These are phyloP conservation scores for Hyaloscypha bicolor DNA, from an alignment of 495 filamentous ascomycete genomes.

Conservation along the genomic window DNA sequence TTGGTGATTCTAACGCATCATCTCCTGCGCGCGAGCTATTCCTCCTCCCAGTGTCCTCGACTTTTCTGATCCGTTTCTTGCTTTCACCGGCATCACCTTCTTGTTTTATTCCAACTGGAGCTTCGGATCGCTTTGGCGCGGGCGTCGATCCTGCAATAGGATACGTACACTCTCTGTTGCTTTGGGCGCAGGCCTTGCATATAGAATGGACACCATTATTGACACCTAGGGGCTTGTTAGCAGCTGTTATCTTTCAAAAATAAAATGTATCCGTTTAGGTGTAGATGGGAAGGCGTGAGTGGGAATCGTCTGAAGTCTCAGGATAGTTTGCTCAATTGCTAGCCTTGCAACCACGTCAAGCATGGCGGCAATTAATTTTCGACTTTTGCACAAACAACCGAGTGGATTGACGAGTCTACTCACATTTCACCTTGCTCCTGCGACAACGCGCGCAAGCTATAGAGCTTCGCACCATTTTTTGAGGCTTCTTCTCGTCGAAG, in stretches of 20 bases:
- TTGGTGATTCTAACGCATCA: constrained; percentile 51
- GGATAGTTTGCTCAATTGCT: background rate
- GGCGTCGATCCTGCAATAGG: constrained; percentile 60
- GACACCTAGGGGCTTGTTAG: constrained; percentile 38
- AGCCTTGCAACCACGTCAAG: too few relatives aligned
- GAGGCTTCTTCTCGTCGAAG: constrained; percentile 48
- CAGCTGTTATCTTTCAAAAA: background rate
- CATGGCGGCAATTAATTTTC: too few relatives aligned
- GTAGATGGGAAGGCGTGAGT: background rate
- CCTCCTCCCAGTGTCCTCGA: constrained; percentile 47
- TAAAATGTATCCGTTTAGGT: background rate
- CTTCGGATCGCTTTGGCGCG: constrained; percentile 58
- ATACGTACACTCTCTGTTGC: constrained; percentile 77
- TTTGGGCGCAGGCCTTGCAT: constrained; percentile 77
- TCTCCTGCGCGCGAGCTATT: constrained; percentile 43
- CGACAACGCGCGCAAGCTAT: constrained; percentile 80
- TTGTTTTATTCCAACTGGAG: constrained; percentile 54
- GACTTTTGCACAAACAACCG: too few relatives aligned
- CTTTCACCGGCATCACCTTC: constrained; percentile 64
- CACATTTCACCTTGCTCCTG: constrained; percentile 78
- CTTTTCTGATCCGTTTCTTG: constrained; percentile 56
- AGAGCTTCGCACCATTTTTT: constrained; percentile 70
- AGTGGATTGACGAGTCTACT: constrained; percentile 7
- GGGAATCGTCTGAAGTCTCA: background rate
- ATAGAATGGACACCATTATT: constrained; percentile 74